Base-by-base conservation (phyloP, 306 rosid genomes). In the Begonia peltatifolia region DNA sequence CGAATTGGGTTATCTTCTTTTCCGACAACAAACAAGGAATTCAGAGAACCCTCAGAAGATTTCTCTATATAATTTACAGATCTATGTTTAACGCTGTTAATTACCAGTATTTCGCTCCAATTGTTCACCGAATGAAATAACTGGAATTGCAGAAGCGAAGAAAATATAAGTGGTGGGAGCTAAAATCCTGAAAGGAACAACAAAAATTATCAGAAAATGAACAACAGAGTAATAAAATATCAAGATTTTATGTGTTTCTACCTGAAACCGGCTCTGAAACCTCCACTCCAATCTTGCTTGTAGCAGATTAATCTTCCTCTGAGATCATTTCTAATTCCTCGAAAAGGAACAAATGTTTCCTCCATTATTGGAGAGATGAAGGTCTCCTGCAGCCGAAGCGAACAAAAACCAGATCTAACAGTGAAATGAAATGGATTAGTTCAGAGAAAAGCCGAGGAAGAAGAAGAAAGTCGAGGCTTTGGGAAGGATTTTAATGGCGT, bases 91-190 rank as follows among this genome's bases (percentile, higher is more conserved):
- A 46, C 17, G 9, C 9, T n/a, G 35, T 42, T n/a, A 12, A 12
- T 53, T 68, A 81, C 88, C 88, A 10, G 88, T 81, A 41, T 65
- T 13, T 58, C 88, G 16, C 69, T 81, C 88, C 53, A 81, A 63
- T 41, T 81, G 88, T 74, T 81, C 88, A 35, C 88, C 84, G 70
- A 81, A 81, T 63, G 88, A 81, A 59, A 77, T 77, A 53, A 77
- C 88, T 20, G 84, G 88, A 49, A 81, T 81, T 22, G 88, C 84
- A 0, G 88, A 81, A 46, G 87, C 87, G 63, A 81, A 81, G 44
- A 81, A 81, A 63, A 81, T 81, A 60, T 81, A 81, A 57, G 87
- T 81, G 58, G 87, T 81, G 68, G 87, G 87, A 71, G 87, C 87
- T 84, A 54, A 66, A 68, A 81, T 81, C 81, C 87, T 81, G 6